A percentile compares a stretch with the other conserved stretches of the same genome.
Evolutionary conservation across 805 yeast genomes (phyloP).

Genomic region (Yueomyces sinensis): DNA sequence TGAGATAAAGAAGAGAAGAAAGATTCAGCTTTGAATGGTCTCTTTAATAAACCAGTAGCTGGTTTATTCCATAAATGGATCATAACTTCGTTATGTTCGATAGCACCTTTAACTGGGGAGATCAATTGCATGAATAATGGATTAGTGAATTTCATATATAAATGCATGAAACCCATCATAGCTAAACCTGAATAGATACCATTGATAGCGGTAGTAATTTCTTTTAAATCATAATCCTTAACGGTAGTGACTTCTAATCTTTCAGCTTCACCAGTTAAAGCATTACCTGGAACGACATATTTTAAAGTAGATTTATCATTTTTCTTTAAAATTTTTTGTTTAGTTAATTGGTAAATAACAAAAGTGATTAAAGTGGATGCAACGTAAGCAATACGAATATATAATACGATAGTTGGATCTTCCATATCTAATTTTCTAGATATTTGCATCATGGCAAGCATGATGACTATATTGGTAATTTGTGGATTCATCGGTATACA

Average conservation of each 20-base stretch:
- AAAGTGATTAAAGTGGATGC: conserved; percentile 54
- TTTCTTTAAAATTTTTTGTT: conserved; percentile 47
- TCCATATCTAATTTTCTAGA: conserved; percentile 83
- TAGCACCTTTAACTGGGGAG: conserved; percentile 77
- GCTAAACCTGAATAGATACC: conserved; percentile 80
- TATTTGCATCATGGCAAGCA: conserved; percentile 94
- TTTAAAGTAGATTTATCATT: conserved; percentile 88
- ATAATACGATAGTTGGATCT: conserved; percentile 57
- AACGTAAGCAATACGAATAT: conserved; percentile 62
- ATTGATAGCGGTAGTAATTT: conserved; percentile 67
- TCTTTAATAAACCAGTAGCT: conserved; percentile 81
- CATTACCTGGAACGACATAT: conserved; percentile 73
- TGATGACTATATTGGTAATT: conserved; percentile 69
- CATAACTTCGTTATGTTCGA: conserved; percentile 82
- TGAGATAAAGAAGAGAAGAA: conserved; percentile 44
- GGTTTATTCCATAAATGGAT: conserved; percentile 77
- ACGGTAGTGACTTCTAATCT: conserved; percentile 81
- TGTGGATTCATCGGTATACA: conserved; percentile 98
- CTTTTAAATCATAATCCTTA: conserved; percentile 86
- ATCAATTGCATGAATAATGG: conserved; percentile 92
- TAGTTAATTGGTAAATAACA: conserved; percentile 52
- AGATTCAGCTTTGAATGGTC: conserved; percentile 89
- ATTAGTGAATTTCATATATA: conserved; percentile 94
- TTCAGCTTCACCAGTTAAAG: conserved; percentile 60
- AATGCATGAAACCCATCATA: conserved; percentile 97